Evolutionary conservation across 2,329 filamentous ascomycete genomes (phyloP).

Genomic region (Pyrenochaeta sp.): DNA sequence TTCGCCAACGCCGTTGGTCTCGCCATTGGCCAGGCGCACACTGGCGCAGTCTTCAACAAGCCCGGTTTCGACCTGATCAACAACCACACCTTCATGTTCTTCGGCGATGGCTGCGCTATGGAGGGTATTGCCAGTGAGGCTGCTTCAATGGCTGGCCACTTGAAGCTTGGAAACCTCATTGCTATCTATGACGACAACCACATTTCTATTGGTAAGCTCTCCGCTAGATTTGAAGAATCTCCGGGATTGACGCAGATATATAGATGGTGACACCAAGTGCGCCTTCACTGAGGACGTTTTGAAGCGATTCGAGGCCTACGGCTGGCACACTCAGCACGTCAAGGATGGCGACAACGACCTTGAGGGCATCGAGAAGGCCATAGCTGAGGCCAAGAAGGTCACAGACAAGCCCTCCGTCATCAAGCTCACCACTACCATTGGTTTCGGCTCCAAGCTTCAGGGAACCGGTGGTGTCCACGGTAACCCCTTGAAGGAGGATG

Average conservation of each 20-base stretch:
- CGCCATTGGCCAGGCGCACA: constrained; percentile 94
- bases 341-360: constrained; percentile 90
- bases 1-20: constrained; percentile 97
- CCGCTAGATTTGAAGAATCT: not conserved
- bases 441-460: constrained; percentile 91
- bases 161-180: constrained; percentile 98
- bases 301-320: constrained; percentile 96
- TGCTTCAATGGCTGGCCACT: constrained; percentile 89
- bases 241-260: constrained; percentile 20
- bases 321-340: constrained; percentile 90
- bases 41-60: constrained; percentile 94
- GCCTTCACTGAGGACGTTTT: constrained; percentile 96
- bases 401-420: constrained; percentile 97
- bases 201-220: constrained; percentile 75
- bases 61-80: constrained; percentile 88
- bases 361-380: constrained; percentile 84
- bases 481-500: constrained; percentile 92
- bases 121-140: constrained; percentile 97
- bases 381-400: constrained; percentile 83
- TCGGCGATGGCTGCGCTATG: constrained; percentile 98
- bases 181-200: constrained; percentile 98
- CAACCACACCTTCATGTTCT: constrained; percentile 97
- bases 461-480: constrained; percentile 97
- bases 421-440: constrained; percentile 96
- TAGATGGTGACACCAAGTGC: constrained; percentile 92